Evolutionary conservation across 139 green algal genomes (phyloP).

Genomic region (Coccomyxa sp.): DNA sequence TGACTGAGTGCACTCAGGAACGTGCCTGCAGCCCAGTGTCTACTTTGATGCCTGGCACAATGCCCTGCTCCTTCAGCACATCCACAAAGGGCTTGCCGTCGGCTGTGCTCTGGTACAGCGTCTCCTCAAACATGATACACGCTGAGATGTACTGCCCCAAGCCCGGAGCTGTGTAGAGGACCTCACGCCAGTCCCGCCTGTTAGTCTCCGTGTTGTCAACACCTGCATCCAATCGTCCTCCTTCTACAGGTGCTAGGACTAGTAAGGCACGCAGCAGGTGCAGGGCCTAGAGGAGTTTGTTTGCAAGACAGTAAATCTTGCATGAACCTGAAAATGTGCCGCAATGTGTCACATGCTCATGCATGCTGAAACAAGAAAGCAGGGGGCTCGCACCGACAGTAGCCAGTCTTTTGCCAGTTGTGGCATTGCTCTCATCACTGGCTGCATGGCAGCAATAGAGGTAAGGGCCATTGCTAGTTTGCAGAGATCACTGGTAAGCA

Average conservation of each 20-base stretch:
- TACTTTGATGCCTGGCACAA: conserved; percentile 90
- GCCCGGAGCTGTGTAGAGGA: conserved; percentile 75
- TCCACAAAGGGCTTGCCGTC: conserved; percentile 69
- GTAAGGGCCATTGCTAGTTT: too few relatives aligned
- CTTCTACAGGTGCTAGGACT: background rate
- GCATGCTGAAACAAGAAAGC: background rate
- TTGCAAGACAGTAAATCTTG: background rate
- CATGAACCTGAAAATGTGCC: background rate
- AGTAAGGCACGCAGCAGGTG: background rate
- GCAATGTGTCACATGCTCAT: background rate
- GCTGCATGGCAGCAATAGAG: too few relatives aligned
- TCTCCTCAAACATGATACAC: conserved; percentile 98
- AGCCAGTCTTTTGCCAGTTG: conserved; percentile 81
- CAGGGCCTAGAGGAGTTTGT: background rate
- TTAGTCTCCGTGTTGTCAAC: conserved; percentile 87
- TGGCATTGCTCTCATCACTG: conserved; percentile 83
- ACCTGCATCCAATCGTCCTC: conserved; percentile 15
- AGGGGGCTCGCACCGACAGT: conserved; percentile 38
- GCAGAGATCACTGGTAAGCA: too few relatives aligned
- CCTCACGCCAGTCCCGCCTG: conserved; percentile 71
- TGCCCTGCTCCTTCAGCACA: conserved; percentile 47
- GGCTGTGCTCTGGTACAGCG: conserved; percentile 61
- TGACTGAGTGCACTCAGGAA: too few relatives aligned
- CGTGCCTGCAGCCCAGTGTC: conserved; percentile 57
- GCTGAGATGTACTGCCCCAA: conserved; percentile 91